phyloP scores from a whole-genome alignment of 1,284 basidiomycete species.

The Sporisorium sorghi region DNA sequence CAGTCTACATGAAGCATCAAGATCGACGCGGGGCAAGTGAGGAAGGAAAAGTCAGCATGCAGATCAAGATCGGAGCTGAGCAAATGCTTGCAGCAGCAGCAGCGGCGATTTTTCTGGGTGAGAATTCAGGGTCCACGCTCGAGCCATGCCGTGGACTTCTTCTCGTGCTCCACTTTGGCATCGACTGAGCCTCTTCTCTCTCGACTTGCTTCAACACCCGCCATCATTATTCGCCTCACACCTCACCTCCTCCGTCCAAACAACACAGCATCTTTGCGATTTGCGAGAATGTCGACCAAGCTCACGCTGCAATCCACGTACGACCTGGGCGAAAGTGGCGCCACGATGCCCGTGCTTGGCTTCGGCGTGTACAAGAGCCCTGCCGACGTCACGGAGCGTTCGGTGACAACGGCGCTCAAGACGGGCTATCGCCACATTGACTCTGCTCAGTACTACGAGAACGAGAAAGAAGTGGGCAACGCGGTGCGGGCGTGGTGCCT shows the following conservation, averaged over 20 bases:
- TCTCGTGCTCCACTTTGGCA: background rate
- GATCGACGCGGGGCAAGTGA: background rate
- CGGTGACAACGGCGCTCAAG: conserved; percentile 45
- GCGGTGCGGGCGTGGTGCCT: conserved; percentile 42
- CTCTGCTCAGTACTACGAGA: conserved; percentile 47
- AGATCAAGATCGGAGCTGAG: conserved; percentile 27
- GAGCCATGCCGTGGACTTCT: background rate
- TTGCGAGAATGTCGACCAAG: conserved; percentile 20
- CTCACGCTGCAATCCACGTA: conserved; percentile 38
- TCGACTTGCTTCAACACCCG: background rate
- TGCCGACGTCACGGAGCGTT: conserved; percentile 28
- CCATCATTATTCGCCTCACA: conserved; percentile 15
- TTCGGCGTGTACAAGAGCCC: conserved; percentile 51
- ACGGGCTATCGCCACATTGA: conserved; percentile 49
- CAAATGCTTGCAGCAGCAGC: conserved; percentile 18
- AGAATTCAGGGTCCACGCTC: conserved; percentile 30
- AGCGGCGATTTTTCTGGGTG: background rate
- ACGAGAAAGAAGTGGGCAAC: conserved; percentile 45
- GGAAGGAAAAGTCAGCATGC: background rate
- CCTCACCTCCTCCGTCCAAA: background rate
- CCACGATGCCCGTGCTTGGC: conserved; percentile 43
- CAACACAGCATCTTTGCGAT: background rate
- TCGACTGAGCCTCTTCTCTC: background rate
- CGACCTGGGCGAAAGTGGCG: conserved; percentile 27
- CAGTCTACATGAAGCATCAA: too few species aligned